Conservation (phyloP, 192 early-diverging fungal species). For the Cladochytrium replicatum region DNA sequence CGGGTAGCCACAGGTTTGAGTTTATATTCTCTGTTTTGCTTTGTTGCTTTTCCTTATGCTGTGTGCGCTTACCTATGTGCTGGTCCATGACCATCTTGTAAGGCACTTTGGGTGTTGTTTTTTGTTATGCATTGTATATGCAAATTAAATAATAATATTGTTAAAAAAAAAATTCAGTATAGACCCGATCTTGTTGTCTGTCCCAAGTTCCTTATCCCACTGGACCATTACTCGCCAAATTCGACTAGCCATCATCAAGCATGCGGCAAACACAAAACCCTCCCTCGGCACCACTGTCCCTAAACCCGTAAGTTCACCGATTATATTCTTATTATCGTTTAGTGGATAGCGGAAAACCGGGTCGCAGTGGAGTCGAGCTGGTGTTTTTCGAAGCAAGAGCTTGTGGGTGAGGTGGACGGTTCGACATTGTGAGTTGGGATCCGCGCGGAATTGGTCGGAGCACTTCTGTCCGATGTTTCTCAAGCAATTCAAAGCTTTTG, state of each 20-base stretch:
- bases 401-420: constrained; percentile 11
- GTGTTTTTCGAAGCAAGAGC: constrained; percentile 4
- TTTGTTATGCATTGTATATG: too few relatives aligned
- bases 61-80: too few relatives aligned
- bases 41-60: too few relatives aligned
- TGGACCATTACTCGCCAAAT: constrained; percentile 18
- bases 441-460: constrained; percentile 31
- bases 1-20: too few relatives aligned
- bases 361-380: constrained; percentile 22
- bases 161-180: too few relatives aligned
- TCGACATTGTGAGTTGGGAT: constrained; percentile 30
- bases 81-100: too few relatives aligned
- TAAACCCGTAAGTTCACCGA: constrained; percentile 20
- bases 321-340: too few relatives aligned
- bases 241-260: constrained; percentile 12
- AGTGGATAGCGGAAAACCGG: constrained; percentile 20
- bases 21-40: too few relatives aligned
- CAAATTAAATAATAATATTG: too few relatives aligned
- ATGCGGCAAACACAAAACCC: constrained; percentile 4
- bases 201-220: constrained; percentile 16
- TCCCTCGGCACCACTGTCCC: constrained; percentile 7
- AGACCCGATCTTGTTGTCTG: too few relatives aligned
- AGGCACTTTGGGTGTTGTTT: too few relatives aligned
- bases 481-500: too few relatives aligned
- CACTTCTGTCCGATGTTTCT: constrained; percentile 8